Evolutionary conservation across 495 filamentous ascomycete genomes (phyloP), one percentile per base, ranked within the genome.

Genomic region (Penicillium verhagenii): DNA sequence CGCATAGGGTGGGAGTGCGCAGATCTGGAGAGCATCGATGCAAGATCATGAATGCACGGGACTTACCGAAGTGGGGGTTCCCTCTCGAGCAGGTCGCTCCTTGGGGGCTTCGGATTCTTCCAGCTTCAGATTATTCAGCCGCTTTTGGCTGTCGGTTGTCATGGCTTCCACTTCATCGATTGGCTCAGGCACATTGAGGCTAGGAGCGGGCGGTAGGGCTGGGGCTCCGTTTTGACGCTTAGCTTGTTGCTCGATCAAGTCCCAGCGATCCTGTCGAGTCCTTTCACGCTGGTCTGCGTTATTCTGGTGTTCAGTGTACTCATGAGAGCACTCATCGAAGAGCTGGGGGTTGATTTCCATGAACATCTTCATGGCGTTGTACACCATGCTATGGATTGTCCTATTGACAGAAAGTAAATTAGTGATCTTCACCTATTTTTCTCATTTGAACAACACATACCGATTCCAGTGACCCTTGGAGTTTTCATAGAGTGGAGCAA

Each of bases 271-370:
- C 63, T 91, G 80, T 51, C 94, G 85, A 37, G 82, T 76, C 57
- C 85, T 82, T 64, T 95, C 83, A 28, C 91, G 81, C 35, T 92
- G 79, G 1, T 90, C 85, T 13, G 91, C 90, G 57, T 82, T 90
- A 69, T 92, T 94, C 72, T 97, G 93, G 57, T 92, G 86, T 67
- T 97, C 94, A n/a, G 91, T 93, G 68, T 97, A 99, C 54, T 96
- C 91, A 63, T 96, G 91, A 6, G 93, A 96, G 74, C 94, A 99
- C 64, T 97, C 94, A 59, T 99, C 94, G 66, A 99, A 99, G 21
- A 99, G 86, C 64, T 96, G 91, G 14, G 94, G 94, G 63, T 99
- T 97, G 63, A 99, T 97, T 71, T 99, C 94, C 94, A 99, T 99
- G 73, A 99, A 99, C 40, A 99, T 86, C 68, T 99, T 99, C 94